Evolutionary conservation across 805 yeast species (phyloP), one percentile per base, ranked within the genome.

Genomic region (Saccharomycopsis selenospora): DNA sequence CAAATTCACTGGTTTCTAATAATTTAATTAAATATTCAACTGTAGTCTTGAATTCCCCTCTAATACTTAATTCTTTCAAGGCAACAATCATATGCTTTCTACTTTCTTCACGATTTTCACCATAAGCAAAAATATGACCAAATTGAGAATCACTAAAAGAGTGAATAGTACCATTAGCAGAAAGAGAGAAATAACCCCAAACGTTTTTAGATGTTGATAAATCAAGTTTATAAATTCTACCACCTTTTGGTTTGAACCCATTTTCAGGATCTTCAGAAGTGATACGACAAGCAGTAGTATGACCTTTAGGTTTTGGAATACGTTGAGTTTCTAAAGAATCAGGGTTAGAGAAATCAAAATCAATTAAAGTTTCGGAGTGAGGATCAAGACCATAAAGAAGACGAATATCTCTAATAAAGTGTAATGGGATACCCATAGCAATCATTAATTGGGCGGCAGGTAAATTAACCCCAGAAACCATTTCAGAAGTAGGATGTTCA

Each of bases 61-160:
- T 82, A 60, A 93, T 93, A 48, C 95, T 84, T 58, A 93, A 78
- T 68, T 93, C 99, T 66, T 91, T 93, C 66, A 93, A 75, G 0
- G 99, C 99, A 49, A 93, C 98, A 55, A 93, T 96, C 99, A 93
- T 93, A 62, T 95, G 96, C 67, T 93, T 90, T 72, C 99, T 85
- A 28, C 96, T 87, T 33, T 95, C 95, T 67, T 87, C 95, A 71
- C 99, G 85, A 64, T 90, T 91, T 71, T 93, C 99, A 66, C 99
- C 99, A 68, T 91, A 95, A 28, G 99, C 97, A 66, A 93, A 93
- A 54, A 93, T 93, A 67, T 93, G 99, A 66, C 99, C 99, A 61
- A 93, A 93, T 70, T 93, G 99, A 49, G 99, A 91, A 68, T 93
- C 99, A 26, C 96, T 85, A 71, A 89, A 95, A 3, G 97, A 89